phyloP scores from a whole-genome alignment of 2,329 filamentous ascomycete genomes.

The Fusarium scirpi region DNA sequence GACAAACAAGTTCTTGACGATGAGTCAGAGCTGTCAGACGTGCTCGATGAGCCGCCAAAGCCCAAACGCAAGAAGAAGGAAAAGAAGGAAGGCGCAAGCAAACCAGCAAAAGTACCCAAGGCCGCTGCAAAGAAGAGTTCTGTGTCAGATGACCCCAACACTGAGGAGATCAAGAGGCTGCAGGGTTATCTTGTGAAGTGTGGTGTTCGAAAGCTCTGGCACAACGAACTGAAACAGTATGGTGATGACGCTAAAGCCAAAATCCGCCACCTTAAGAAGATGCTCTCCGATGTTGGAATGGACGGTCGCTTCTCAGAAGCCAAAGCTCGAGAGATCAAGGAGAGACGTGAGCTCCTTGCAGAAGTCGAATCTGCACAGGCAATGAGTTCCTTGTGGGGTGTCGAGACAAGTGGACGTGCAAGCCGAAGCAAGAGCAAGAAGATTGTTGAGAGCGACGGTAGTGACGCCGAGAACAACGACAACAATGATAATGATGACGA shows the following conservation, averaged over 20 bases:
- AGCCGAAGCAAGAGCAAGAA: slow-evolving; percentile 54
- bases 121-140: slow-evolving; percentile 48
- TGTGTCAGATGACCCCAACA: slow-evolving; percentile 67
- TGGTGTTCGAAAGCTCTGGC: slow-evolving; percentile 93
- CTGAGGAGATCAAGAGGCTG: slow-evolving; percentile 86
- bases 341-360: slow-evolving; percentile 82
- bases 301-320: slow-evolving; percentile 86
- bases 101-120: slow-evolving; percentile 47
- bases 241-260: slow-evolving; percentile 79
- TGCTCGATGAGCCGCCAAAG: slow-evolving; percentile 79
- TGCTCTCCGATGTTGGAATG: slow-evolving; percentile 89
- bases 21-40: slow-evolving; percentile 58
- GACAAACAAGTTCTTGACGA: slow-evolving; percentile 44
- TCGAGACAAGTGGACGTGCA: slow-evolving; percentile 55
- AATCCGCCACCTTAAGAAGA: slow-evolving; percentile 80
- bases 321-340: slow-evolving; percentile 88
- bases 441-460: slow-evolving; percentile 50
- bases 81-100: slow-evolving; percentile 47
- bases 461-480: slow-evolving; percentile 42
- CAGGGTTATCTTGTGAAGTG: slow-evolving; percentile 91
- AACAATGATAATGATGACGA: slow-evolving; percentile 42
- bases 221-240: slow-evolving; percentile 81
- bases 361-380: slow-evolving; percentile 88
- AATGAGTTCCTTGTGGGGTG: slow-evolving; percentile 83
- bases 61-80: slow-evolving; percentile 69